Evolutionary conservation across 2,329 filamentous ascomycete species (phyloP).

Genomic region (Penicillium sp.): DNA sequence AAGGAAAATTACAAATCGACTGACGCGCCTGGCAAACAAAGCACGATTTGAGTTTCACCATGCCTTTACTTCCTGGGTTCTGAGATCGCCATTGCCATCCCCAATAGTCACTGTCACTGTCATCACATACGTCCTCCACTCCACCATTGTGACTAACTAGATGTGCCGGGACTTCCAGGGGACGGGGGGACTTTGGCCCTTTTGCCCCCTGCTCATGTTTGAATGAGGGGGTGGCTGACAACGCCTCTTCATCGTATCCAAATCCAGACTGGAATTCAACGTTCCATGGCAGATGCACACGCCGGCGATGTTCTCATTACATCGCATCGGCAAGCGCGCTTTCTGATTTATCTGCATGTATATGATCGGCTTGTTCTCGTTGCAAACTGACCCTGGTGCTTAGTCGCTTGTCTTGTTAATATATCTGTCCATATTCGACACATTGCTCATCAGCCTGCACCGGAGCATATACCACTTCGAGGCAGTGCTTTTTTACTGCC

Average conservation of each 20-base stretch:
- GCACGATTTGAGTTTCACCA: conserved; percentile 2
- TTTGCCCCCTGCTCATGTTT: not conserved
- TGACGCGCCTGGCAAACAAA: not conserved
- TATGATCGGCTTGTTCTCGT: not conserved
- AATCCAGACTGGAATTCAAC: not conserved
- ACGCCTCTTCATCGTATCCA: not conserved
- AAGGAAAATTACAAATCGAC: not conserved
- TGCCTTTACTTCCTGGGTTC: not conserved
- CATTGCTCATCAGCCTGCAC: not conserved
- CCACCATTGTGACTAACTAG: not conserved
- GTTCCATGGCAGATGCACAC: conserved; percentile 9
- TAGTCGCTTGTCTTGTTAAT: not conserved
- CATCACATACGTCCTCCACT: not conserved
- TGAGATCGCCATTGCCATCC: not conserved
- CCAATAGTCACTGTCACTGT: not conserved
- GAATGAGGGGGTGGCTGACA: conserved; percentile 1
- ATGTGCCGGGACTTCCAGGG: not conserved
- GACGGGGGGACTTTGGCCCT: not conserved
- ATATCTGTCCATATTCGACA: not conserved
- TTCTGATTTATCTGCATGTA: not conserved
- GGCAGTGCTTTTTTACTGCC: not conserved
- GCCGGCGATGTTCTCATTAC: not conserved
- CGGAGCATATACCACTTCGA: not conserved
- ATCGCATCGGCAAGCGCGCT: conserved; percentile 8
- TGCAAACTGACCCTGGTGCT: not conserved